Conservation (phyloP, 495 filamentous ascomycete genomes). For the Penicillium flavigenum region DNA sequence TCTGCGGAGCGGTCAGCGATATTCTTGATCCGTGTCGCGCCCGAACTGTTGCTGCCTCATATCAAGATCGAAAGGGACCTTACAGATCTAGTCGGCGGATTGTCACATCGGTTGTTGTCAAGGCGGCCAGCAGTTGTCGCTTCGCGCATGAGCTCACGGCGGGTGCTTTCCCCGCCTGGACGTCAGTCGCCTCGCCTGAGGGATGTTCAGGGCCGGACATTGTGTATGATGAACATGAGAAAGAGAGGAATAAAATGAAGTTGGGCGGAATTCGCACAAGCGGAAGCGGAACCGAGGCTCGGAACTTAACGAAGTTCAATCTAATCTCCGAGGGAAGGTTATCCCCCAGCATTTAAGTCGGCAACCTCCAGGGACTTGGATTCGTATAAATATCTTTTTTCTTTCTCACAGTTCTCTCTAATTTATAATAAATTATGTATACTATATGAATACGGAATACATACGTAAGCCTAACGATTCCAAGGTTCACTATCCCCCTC, state of each 20-base stretch:
- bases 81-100: constrained; percentile 42
- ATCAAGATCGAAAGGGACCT: constrained; percentile 6
- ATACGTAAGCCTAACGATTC: too few relatives aligned
- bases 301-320: constrained; percentile 13
- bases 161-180: constrained; percentile 32
- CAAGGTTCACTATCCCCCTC: too few relatives aligned
- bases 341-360: constrained; percentile 3
- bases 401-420: neutral
- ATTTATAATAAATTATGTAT: neutral
- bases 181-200: constrained; percentile 2
- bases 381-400: neutral
- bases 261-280: constrained; percentile 9
- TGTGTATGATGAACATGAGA: constrained; percentile 11
- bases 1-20: constrained; percentile 21
- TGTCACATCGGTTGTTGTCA: constrained; percentile 36
- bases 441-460: neutral
- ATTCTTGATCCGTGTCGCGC: neutral
- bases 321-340: constrained; percentile 3
- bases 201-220: constrained; percentile 23
- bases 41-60: too few relatives aligned
- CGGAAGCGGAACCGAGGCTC: constrained; percentile 30
- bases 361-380: neutral
- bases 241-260: constrained; percentile 4
- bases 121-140: constrained; percentile 32
- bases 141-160: constrained; percentile 25